A percentile compares a stretch with the other conserved stretches of the same genome.
phyloP scores from a whole-genome alignment of 2,329 filamentous ascomycete genomes.

The Xylaria sp. region DNA sequence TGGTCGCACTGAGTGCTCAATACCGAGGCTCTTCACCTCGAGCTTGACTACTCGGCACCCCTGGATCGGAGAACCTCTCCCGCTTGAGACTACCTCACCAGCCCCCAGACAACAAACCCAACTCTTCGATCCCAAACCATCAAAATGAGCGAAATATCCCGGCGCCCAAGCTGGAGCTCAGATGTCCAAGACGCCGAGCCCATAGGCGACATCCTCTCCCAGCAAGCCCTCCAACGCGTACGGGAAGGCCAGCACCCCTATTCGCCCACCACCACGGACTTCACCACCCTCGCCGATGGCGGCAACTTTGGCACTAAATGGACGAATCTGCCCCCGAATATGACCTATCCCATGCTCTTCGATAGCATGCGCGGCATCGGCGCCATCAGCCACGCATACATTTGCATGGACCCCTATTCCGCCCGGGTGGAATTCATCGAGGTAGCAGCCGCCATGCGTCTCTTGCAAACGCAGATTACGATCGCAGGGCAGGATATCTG shows the following conservation, averaged over 20 bases:
- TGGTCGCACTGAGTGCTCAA: too few species aligned
- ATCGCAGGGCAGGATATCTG: background rate
- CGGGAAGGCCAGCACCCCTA: background rate
- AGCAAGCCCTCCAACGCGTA: background rate
- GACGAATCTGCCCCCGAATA: constrained; percentile 5
- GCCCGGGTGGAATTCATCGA: background rate
- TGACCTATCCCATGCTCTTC: constrained; percentile 13
- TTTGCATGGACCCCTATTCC: background rate
- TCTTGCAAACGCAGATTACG: background rate
- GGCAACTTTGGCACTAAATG: background rate
- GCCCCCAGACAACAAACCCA: too few species aligned
- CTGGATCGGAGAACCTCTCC: too few species aligned
- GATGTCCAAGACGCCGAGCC: background rate
- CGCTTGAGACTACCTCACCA: too few species aligned
- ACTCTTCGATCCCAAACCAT: too few species aligned
- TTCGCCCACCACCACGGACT: background rate
- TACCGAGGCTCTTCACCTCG: too few species aligned
- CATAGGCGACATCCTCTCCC: background rate
- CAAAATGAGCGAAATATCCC: too few species aligned
- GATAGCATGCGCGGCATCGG: constrained; percentile 15
- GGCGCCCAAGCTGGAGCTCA: too few species aligned
- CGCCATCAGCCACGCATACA: constrained; percentile 5
- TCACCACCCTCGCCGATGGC: background rate
- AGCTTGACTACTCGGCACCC: too few species aligned
- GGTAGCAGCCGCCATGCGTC: background rate